Conservation (phyloP, 192 early-diverging fungal species). For the Rhizophlyctis rosea region DNA sequence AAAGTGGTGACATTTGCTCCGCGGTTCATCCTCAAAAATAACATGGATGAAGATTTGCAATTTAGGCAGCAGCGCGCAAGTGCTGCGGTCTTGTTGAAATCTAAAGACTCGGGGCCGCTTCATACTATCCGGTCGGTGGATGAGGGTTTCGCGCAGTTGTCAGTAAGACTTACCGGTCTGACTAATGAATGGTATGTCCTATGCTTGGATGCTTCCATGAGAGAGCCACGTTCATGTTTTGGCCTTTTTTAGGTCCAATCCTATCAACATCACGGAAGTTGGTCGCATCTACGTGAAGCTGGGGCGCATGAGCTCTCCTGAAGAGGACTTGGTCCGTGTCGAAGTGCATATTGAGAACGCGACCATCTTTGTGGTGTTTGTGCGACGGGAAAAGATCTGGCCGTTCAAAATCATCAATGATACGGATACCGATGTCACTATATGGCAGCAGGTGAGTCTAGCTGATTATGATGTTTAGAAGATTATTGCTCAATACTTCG, state of each 20-base stretch:
- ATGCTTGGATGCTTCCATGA: background rate
- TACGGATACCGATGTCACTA: slow-evolving; percentile 63
- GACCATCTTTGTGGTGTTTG: slow-evolving; percentile 83
- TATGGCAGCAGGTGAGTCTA: slow-evolving; percentile 72
- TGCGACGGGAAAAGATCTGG: slow-evolving; percentile 77
- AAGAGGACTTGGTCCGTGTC: slow-evolving; percentile 70
- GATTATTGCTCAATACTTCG: background rate
- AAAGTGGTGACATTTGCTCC: slow-evolving; percentile 89
- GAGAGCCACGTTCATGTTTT: background rate
- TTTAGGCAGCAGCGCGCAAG: slow-evolving; percentile 70
- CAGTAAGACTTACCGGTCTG: slow-evolving; percentile 60
- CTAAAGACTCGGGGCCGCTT: slow-evolving; percentile 60
- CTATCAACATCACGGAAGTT: slow-evolving; percentile 83
- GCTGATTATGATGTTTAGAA: background rate
- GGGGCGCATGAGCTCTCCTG: slow-evolving; percentile 51
- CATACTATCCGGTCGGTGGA: slow-evolving; percentile 65
- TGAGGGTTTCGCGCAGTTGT: slow-evolving; percentile 48
- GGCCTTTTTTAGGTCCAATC: slow-evolving; percentile 36
- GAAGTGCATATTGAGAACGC: slow-evolving; percentile 85
- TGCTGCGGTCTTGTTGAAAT: slow-evolving; percentile 38
- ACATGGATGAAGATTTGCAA: slow-evolving; percentile 64
- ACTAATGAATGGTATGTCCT: slow-evolving; percentile 65
- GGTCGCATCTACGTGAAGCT: slow-evolving; percentile 82
- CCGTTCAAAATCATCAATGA: slow-evolving; percentile 84
- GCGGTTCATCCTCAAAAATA: slow-evolving; percentile 87